Percentiles rank a stretch among this genome's conserved stretches.
Evolutionary conservation across 2,329 filamentous ascomycete genomes (phyloP).

Genomic region (Trichoderma polysporum): DNA sequence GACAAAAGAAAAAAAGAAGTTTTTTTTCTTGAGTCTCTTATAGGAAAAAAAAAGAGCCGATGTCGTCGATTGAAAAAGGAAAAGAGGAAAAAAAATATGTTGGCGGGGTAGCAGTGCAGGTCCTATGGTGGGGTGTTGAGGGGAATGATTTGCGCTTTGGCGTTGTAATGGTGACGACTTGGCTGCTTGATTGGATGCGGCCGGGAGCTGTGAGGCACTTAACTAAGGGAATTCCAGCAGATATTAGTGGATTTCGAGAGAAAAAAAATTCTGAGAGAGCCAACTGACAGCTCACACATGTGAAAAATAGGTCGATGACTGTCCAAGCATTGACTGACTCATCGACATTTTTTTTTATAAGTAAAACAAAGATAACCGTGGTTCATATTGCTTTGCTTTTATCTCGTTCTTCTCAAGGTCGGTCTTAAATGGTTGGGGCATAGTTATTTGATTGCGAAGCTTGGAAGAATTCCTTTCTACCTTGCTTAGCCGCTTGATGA

Average conservation of each 20-base stretch:
- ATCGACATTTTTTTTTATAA: background rate
- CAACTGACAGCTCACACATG: background rate
- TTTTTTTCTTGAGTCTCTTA: background rate
- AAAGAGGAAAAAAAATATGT: constrained; percentile 18
- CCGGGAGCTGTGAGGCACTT: background rate
- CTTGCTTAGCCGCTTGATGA: background rate
- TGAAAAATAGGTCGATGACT: background rate
- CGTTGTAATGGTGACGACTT: constrained; percentile 20
- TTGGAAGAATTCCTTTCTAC: background rate
- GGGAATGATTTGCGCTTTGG: constrained; percentile 17
- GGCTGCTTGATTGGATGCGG: background rate
- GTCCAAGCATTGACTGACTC: background rate
- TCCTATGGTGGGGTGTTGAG: constrained; percentile 18
- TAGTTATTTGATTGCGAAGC: background rate
- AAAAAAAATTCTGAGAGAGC: background rate
- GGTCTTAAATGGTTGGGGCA: background rate
- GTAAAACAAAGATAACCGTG: background rate
- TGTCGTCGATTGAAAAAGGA: background rate
- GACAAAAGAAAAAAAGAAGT: background rate
- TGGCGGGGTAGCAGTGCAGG: constrained; percentile 22
- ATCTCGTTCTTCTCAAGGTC: background rate
- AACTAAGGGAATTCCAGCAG: background rate
- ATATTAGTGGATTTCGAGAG: background rate
- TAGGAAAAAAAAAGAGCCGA: constrained; percentile 1
- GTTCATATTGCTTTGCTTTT: background rate